Conservation (phyloP, 768 basidiomycete species). For the Trametes sanguinea region DNA sequence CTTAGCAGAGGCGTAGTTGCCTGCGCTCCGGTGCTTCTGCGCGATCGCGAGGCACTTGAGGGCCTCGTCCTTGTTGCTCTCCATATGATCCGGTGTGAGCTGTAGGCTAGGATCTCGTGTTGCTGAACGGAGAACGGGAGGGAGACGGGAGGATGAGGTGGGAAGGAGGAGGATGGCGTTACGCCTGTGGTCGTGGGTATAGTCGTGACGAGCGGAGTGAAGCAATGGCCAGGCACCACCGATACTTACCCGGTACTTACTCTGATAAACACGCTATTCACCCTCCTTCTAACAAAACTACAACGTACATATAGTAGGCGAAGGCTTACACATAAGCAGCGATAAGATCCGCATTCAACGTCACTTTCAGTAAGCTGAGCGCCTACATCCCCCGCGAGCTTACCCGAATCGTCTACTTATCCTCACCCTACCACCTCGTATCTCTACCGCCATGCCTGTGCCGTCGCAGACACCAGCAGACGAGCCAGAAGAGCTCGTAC, state of each 20-base stretch:
- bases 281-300: no score
- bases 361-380: background rate
- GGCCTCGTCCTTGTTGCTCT: constrained; percentile 91
- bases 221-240: background rate
- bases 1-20: constrained; percentile 74
- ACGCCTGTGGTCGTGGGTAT: constrained; percentile 11
- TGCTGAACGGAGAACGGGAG: constrained; percentile 59
- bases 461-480: constrained; percentile 15
- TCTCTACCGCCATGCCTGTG: constrained; percentile 6
- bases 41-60: constrained; percentile 80
- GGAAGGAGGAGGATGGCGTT: background rate
- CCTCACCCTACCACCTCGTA: background rate
- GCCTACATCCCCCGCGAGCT: background rate
- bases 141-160: background rate
- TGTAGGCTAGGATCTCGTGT: constrained; percentile 56
- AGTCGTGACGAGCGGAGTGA: constrained; percentile 8
- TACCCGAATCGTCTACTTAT: background rate
- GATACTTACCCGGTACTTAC: background rate
- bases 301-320: no score
- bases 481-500: constrained; percentile 63
- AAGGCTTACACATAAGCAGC: no score
- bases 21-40: constrained; percentile 67
- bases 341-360: no score
- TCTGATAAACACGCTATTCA: no score
- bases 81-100: constrained; percentile 52